Base-by-base conservation (phyloP, 495 filamentous ascomycete genomes). In the Hyaloscypha variabilis region DNA sequence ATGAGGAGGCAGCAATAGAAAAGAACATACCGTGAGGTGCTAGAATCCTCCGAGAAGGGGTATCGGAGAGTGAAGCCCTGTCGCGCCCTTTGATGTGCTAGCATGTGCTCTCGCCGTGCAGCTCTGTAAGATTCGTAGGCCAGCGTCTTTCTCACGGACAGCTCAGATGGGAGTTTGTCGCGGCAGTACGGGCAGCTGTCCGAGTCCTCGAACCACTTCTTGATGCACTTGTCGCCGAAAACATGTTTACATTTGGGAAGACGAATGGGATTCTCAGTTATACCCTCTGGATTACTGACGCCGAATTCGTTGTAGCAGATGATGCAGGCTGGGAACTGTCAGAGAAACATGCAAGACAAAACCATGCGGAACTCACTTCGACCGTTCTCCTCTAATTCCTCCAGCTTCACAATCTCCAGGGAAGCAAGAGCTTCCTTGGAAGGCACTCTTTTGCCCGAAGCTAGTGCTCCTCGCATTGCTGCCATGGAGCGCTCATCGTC, bases 221-320 rank as follows among this genome's bases (percentile, higher is more conserved):
- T 85, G 68, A 87, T 85, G 72, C 84, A 87, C 56, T 81, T 78
- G 56, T 85, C 80, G 23, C 84, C 84, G 66, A 87, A 87, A 8
- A 87, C 69, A 65, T 87, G 84, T 69, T 84, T 83, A 75, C 83
- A 86, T 60, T 78, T 81, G 14, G 83, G 83, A 29, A 86, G 72
- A 6, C 80, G 82, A 19, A 85, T 70, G 13, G 83, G 82, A 1
- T 70, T 72, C 59, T 86, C 83, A 50, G 75, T 75, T 6, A 80
- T 69, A 19, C 83, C 83, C 58, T 86, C 83, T 3, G 83, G 82
- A 29, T 77, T 84, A 54, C 69, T 62, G 24, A 76, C 71, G 34
- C 83, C 83, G 62, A 83, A 83, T 19, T 82, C 82, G 56, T 85
- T 85, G 69, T 86, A 86, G 70, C 83, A 86, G 29, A 86, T 86